phyloP scores from a whole-genome alignment of 371 early-diverging fungal species.

The Lichtheimia ornata region DNA sequence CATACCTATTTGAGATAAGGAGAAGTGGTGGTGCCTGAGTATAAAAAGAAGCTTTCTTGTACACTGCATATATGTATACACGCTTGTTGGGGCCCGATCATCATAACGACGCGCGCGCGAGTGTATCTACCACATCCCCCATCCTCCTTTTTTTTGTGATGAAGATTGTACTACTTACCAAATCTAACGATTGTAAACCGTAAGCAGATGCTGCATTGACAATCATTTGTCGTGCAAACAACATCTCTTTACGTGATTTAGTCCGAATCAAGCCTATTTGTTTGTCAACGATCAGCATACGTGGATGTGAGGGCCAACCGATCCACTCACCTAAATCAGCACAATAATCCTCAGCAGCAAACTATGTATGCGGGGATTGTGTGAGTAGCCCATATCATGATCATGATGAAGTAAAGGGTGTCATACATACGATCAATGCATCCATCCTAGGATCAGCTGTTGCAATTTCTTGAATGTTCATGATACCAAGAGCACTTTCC shows the following conservation, averaged over 20 bases:
- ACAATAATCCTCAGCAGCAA: conserved; percentile 95
- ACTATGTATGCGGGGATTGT: conserved; percentile 35
- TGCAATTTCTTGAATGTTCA: conserved; percentile 85
- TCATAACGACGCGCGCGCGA: too few species aligned
- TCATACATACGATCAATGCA: conserved; percentile 65
- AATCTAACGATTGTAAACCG: conserved; percentile 87
- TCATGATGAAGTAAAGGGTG: neutral
- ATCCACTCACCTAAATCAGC: conserved; percentile 66
- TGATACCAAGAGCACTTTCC: conserved; percentile 83
- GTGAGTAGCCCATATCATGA: neutral
- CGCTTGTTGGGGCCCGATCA: too few species aligned
- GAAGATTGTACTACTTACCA: conserved; percentile 49
- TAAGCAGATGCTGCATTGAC: conserved; percentile 81
- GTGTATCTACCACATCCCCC: too few species aligned
- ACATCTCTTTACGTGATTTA: conserved; percentile 67
- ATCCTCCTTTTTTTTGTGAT: too few species aligned
- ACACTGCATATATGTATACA: too few species aligned
- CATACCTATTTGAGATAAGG: too few species aligned
- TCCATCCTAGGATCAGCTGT: conserved; percentile 71
- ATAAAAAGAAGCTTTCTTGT: too few species aligned
- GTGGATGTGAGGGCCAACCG: neutral
- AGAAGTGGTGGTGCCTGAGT: too few species aligned
- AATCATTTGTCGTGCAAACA: conserved; percentile 75
- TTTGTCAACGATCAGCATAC: conserved; percentile 56
- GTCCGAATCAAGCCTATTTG: conserved; percentile 73